These are phyloP conservation scores for Zea luxurians DNA, from an alignment of 176 grass and related monocot species.

Conservation along the genomic window DNA sequence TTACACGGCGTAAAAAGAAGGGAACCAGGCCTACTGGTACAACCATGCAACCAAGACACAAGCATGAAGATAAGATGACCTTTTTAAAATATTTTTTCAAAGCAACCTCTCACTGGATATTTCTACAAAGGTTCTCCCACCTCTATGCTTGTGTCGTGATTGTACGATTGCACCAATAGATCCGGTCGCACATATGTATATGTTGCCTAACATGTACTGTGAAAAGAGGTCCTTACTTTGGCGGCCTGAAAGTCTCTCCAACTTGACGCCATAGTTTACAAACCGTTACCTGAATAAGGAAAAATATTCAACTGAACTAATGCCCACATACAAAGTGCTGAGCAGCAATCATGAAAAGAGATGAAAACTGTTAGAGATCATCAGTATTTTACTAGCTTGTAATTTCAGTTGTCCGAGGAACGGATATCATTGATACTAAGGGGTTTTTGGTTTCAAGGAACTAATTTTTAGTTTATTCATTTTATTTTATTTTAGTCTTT, in stretches of 20 bases:
- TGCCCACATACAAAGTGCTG: neutral
- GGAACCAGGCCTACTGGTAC: too few species aligned
- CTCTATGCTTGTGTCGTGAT: too few species aligned
- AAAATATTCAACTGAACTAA: constrained; percentile 2
- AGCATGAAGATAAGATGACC: too few species aligned
- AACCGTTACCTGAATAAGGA: constrained; percentile 78
- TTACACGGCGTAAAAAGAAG: neutral
- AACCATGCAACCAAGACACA: too few species aligned
- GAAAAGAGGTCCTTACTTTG: constrained; percentile 66
- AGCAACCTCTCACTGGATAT: too few species aligned
- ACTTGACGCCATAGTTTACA: constrained; percentile 99
- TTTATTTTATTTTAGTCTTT: too few species aligned
- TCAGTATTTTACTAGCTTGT: constrained; percentile 22
- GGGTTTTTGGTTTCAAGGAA: too few species aligned
- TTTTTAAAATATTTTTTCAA: too few species aligned
- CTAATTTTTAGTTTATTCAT: too few species aligned
- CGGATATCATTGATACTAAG: neutral
- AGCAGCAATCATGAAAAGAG: constrained; percentile 10
- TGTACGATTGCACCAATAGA: too few species aligned
- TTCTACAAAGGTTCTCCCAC: too few species aligned
- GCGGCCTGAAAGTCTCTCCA: constrained; percentile 95
- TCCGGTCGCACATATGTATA: too few species aligned
- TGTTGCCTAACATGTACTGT: neutral
- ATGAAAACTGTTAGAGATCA: neutral
- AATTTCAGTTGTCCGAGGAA: constrained; percentile 11